A percentile compares a stretch with the other conserved stretches of the same genome.
These are phyloP conservation scores for Cercospora beticola DNA, from an alignment of 2,329 filamentous ascomycete genomes.

Conservation along the genomic window DNA sequence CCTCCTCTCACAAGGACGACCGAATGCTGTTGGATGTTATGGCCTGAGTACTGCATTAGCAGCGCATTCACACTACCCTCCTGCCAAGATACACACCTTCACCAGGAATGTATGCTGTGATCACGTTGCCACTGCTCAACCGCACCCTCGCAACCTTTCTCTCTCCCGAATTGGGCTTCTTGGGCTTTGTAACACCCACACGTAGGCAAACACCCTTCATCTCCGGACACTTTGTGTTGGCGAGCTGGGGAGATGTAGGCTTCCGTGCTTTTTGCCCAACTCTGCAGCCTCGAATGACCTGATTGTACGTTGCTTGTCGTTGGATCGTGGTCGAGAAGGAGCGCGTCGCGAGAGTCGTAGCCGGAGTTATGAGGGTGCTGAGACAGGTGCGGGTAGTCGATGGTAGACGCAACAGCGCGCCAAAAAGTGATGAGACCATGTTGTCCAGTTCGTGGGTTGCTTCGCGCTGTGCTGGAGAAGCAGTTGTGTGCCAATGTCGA, in stretches of 20 bases:
- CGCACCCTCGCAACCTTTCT: constrained; percentile 91
- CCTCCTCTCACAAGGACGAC: constrained; percentile 95
- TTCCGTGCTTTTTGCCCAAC: constrained; percentile 78
- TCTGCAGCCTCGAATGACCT: constrained; percentile 67
- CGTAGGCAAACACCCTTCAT: constrained; percentile 96
- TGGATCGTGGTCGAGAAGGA: constrained; percentile 43
- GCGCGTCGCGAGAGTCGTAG: constrained; percentile 31
- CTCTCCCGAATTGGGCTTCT: constrained; percentile 98
- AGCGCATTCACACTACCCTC: constrained; percentile 14
- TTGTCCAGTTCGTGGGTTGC: constrained; percentile 20
- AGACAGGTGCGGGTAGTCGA: constrained; percentile 32
- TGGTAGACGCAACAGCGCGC: constrained; percentile 41
- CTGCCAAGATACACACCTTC: constrained; percentile 60
- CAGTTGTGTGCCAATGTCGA: constrained; percentile 2
- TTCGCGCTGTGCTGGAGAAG: not conserved
- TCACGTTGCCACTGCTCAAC: constrained; percentile 78
- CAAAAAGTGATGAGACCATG: constrained; percentile 43
- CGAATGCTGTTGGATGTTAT: constrained; percentile 98
- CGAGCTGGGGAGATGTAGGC: constrained; percentile 81
- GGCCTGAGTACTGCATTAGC: constrained; percentile 52
- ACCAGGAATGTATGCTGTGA: constrained; percentile 93
- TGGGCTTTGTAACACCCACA: constrained; percentile 89
- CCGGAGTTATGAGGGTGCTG: constrained; percentile 26
- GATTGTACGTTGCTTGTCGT: constrained; percentile 50
- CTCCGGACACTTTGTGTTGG: constrained; percentile 61